Evolutionary conservation across 2,329 filamentous ascomycete species (phyloP).

Genomic region (Colletotrichum higginsianum): DNA sequence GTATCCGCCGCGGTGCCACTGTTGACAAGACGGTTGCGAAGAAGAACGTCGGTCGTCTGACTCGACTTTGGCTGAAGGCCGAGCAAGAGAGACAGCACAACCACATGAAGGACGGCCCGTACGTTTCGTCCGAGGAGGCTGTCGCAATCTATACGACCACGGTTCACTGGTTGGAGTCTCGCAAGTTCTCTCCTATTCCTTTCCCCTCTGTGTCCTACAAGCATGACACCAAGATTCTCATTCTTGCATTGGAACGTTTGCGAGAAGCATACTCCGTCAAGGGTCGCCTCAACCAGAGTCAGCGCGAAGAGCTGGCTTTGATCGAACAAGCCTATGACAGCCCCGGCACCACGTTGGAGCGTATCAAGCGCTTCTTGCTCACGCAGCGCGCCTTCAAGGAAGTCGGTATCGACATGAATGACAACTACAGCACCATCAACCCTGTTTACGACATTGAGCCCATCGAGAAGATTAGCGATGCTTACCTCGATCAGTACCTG

Average conservation of each 20-base stretch:
- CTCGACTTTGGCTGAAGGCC: slow-evolving; percentile 95
- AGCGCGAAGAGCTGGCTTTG: slow-evolving; percentile 94
- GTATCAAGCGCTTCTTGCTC: slow-evolving; percentile 96
- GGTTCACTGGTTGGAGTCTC: slow-evolving; percentile 97
- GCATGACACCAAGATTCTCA: slow-evolving; percentile 98
- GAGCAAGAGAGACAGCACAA: slow-evolving; percentile 99
- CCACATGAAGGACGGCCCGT: slow-evolving; percentile 99
- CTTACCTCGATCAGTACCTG: slow-evolving; percentile 97
- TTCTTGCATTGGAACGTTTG: slow-evolving; percentile 91
- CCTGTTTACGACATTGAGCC: slow-evolving; percentile 99
- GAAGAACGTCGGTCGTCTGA: slow-evolving; percentile 97
- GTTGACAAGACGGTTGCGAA: slow-evolving; percentile 99
- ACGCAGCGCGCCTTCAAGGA: slow-evolving; percentile 99
- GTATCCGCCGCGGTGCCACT: slow-evolving; percentile 94
- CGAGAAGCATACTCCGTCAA: slow-evolving; percentile 98
- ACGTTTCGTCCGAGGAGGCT: slow-evolving; percentile 97
- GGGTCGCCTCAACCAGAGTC: slow-evolving; percentile 95
- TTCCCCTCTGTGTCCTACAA: slow-evolving; percentile 99
- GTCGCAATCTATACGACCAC: slow-evolving; percentile 99
- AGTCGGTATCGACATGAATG: slow-evolving; percentile 99
- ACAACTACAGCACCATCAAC: slow-evolving; percentile 99
- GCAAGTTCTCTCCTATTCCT: slow-evolving; percentile 98
- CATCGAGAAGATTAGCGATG: slow-evolving; percentile 99
- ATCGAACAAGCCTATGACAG: slow-evolving; percentile 99
- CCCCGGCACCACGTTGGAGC: slow-evolving; percentile 92